Percentiles rank a stretch among this genome's conserved stretches.
These are phyloP conservation scores for Lactarius deliciosus DNA, from an alignment of 768 basidiomycete species.

Conservation along the genomic window DNA sequence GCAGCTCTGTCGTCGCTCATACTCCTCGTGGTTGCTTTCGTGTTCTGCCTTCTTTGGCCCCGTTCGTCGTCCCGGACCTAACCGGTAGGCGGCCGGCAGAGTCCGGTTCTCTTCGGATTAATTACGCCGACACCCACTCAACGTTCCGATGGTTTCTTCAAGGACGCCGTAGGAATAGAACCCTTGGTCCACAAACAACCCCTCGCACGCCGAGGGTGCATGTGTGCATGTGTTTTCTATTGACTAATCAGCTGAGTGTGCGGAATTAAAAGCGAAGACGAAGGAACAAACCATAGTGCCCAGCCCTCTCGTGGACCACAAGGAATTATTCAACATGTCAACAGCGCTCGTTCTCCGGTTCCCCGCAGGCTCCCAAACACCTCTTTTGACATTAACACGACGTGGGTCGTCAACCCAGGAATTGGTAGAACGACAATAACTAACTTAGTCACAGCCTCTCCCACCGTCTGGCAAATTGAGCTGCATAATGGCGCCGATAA, in stretches of 20 bases:
- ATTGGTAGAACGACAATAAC: background rate
- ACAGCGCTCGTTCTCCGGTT: slow-evolving; percentile 42
- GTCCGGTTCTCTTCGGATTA: background rate
- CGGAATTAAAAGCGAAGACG: background rate
- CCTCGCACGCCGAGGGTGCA: background rate
- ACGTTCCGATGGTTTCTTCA: background rate
- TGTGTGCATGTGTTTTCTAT: background rate
- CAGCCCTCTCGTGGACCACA: background rate
- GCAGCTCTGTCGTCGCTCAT: slow-evolving; percentile 41
- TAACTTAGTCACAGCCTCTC: slow-evolving; percentile 46
- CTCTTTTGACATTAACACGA: slow-evolving; percentile 57
- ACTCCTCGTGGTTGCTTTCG: slow-evolving; percentile 39
- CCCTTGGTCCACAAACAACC: no score
- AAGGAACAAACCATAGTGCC: background rate
- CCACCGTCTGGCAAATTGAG: slow-evolving; percentile 72
- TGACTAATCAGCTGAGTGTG: background rate
- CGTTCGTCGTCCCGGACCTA: background rate
- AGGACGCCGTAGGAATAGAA: no score
- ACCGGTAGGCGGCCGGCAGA: background rate
- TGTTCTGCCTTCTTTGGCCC: slow-evolving; percentile 24
- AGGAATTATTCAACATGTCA: background rate
- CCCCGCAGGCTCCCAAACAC: slow-evolving; percentile 17
- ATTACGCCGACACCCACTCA: background rate
- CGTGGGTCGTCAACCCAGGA: slow-evolving; percentile 43
- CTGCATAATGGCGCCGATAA: slow-evolving; percentile 77